Evolutionary conservation across 2,329 filamentous ascomycete species (phyloP), one percentile per base, ranked within the genome.

Genomic region (Cyanodermella asteris): DNA sequence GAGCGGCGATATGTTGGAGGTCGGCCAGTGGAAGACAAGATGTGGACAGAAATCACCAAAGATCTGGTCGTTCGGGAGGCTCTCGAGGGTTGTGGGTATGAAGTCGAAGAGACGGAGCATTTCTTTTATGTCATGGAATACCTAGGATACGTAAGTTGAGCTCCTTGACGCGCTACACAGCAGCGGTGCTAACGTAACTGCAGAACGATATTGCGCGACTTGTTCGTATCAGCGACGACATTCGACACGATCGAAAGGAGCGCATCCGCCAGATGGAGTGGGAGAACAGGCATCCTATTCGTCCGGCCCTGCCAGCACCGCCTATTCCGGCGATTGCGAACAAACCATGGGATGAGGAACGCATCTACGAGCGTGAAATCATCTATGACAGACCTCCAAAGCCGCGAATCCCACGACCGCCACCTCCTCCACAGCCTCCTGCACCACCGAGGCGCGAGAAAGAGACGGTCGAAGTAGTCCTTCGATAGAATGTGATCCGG

Each of bases 11-110:
- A 51, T 24, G 42, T 42, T 6, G 42, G 41, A 6, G 34, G 43
- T 19, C 48, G 46, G 18, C 40, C 50, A 21, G 42, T 41, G 15
- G 42, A 38, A 18, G 61, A 64, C 28, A 67, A 73, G 31, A 76
- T 91, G 55, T 94, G 84, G 84, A 97, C 87, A 0, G 87, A 94
- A 50, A 80, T 97, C 38, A 91, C 84, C 22, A 91, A 91, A 51
- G 82, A 91, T 37, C 52, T 94, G 18, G 78, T 94, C 10, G 60
- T 72, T 30, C 69, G 73, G 26, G 81, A 93, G 44, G 87, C 87
- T 11, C 76, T 94, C 34, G 72, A 91, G 37, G 60, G 73, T 39
- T 53, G 72, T 42, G 78, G 78, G 3, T 94, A 91, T 47, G 70
- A 77, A 31, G 94, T 72, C 42, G 80, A 93, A 44, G 82, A 94